These are phyloP conservation scores for Allomyces macrogynus DNA, from an alignment of 192 early-diverging fungal genomes.

Conservation along the genomic window DNA sequence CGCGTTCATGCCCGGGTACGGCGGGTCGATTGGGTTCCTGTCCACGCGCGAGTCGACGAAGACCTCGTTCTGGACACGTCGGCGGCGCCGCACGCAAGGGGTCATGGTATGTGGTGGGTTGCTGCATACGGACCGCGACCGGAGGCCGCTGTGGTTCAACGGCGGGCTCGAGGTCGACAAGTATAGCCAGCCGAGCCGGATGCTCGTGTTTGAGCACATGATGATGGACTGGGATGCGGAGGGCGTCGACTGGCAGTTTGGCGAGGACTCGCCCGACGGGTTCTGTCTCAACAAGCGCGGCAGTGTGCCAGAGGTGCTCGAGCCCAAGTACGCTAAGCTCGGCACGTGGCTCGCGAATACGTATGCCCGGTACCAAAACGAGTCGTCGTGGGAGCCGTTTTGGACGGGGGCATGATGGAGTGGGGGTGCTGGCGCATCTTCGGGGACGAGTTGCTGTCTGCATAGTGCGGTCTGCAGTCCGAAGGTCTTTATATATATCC, in stretches of 20 bases:
- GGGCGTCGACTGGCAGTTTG: slow-evolving; percentile 7
- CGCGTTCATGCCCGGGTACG: slow-evolving; percentile 21
- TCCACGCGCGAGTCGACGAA: too few species aligned
- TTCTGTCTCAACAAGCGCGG: not conserved
- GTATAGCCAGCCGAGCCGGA: slow-evolving; percentile 12
- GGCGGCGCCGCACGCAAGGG: slow-evolving; percentile 8
- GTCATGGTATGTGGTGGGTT: slow-evolving; percentile 20
- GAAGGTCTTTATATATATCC: too few species aligned
- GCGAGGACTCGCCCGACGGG: slow-evolving; percentile 5
- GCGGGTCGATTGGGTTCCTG: slow-evolving; percentile 28
- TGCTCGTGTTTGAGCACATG: slow-evolving; percentile 13
- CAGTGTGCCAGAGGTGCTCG: not conserved
- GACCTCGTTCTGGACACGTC: too few species aligned
- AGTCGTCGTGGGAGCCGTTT: too few species aligned
- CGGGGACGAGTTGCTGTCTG: too few species aligned
- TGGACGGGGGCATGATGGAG: too few species aligned
- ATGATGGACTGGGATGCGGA: slow-evolving; percentile 8
- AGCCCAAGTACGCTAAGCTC: slow-evolving; percentile 7
- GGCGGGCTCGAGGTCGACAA: slow-evolving; percentile 26
- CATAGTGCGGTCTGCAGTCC: too few species aligned
- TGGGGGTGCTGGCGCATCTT: too few species aligned
- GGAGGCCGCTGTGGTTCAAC: slow-evolving; percentile 26
- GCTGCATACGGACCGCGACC: slow-evolving; percentile 18
- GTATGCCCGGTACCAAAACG: too few species aligned
- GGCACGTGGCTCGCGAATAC: slow-evolving; percentile 1